Evolutionary conservation across 495 filamentous ascomycete genomes (phyloP).

Genomic region (Penicillium arizonense): DNA sequence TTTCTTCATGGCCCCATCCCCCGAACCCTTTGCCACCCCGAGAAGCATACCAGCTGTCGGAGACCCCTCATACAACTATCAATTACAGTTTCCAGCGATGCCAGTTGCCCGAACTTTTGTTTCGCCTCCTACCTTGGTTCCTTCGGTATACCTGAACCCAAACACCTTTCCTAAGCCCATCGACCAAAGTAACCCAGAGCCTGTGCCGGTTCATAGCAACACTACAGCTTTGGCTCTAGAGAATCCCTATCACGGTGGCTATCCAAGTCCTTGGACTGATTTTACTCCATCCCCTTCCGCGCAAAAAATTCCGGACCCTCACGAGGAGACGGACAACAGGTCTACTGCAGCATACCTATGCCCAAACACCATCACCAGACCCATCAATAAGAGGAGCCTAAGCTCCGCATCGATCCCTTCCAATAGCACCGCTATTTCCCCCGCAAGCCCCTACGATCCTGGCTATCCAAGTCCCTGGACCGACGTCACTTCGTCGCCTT

Average conservation of each 20-base stretch:
- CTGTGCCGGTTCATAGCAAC: background rate
- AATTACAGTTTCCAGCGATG: background rate
- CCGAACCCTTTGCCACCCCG: too few relatives aligned
- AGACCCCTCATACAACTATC: background rate
- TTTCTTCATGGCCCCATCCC: too few relatives aligned
- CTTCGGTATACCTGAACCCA: background rate
- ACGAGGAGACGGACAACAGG: background rate
- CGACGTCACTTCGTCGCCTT: background rate
- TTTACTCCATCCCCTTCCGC: background rate
- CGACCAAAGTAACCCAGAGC: background rate
- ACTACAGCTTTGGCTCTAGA: background rate
- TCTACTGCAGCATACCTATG: background rate
- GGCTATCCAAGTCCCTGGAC: background rate
- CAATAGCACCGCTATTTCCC: background rate
- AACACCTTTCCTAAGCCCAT: background rate
- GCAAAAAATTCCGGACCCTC: background rate
- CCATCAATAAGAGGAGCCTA: background rate
- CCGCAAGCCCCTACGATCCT: background rate
- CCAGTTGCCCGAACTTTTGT: background rate
- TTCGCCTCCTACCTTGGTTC: background rate
- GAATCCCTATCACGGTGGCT: background rate
- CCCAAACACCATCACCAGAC: background rate
- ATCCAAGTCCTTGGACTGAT: background rate
- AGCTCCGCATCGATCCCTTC: background rate
- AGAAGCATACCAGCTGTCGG: too few relatives aligned